Evolutionary conservation across 1,284 basidiomycete genomes (phyloP).

Genomic region (Cystobasidiaceae sp.): DNA sequence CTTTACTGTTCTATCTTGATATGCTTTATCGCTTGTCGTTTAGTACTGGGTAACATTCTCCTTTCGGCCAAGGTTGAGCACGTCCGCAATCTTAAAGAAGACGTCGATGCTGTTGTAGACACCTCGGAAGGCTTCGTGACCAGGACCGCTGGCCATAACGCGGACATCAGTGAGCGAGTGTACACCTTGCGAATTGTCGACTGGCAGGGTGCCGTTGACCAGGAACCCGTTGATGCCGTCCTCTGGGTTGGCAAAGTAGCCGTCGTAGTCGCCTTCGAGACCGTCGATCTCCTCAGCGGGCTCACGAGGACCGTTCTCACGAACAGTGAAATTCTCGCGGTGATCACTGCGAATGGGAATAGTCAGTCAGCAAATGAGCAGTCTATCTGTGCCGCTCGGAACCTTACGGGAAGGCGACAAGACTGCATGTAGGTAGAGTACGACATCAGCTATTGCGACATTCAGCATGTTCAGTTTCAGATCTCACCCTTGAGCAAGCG

Average conservation of each 20-base stretch:
- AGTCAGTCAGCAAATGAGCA: too few relatives aligned
- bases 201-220: conserved; percentile 48
- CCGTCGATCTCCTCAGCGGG: conserved; percentile 38
- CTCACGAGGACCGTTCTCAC: conserved; percentile 44
- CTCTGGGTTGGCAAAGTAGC: conserved; percentile 45
- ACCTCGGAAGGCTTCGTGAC: conserved; percentile 48
- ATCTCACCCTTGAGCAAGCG: conserved; percentile 47
- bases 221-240: conserved; percentile 45
- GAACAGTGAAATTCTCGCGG: conserved; percentile 5
- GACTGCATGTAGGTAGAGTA: too few relatives aligned
- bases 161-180: conserved; percentile 39
- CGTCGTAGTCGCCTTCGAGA: conserved; percentile 31
- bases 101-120: conserved; percentile 44
- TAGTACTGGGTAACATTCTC: conserved; percentile 1
- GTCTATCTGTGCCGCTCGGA: too few relatives aligned
- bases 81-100: conserved; percentile 47
- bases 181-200: conserved; percentile 45
- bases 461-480: too few relatives aligned
- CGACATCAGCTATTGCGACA: too few relatives aligned
- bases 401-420: too few relatives aligned
- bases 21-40: neutral
- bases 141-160: conserved; percentile 49
- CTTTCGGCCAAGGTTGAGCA: conserved; percentile 43
- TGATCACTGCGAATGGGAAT: too few relatives aligned
- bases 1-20: neutral